Evolutionary conservation across 192 early-diverging fungal species (phyloP).

Genomic region (Umbelopsis isabellina): DNA sequence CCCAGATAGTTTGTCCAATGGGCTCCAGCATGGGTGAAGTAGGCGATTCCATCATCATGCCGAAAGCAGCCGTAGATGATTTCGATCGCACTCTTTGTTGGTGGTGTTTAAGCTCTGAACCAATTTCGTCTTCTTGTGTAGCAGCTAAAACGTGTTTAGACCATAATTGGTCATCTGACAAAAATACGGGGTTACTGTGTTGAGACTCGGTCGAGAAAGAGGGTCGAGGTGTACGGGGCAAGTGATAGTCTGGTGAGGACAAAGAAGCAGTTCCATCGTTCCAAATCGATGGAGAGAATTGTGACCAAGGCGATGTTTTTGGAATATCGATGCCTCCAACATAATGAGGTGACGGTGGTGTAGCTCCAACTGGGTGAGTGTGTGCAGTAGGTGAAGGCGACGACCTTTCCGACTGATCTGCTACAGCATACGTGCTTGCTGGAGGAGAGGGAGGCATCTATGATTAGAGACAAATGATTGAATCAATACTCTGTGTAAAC

Average conservation of each 20-base stretch:
- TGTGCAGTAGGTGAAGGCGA: conserved; percentile 9
- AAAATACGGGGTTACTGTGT: neutral
- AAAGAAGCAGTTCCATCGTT: conserved; percentile 1
- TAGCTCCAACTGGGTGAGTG: conserved; percentile 3
- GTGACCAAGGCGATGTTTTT: conserved; percentile 1
- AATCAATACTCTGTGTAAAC: neutral
- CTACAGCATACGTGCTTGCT: conserved; percentile 2
- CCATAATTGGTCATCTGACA: conserved; percentile 19
- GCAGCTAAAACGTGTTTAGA: conserved; percentile 15
- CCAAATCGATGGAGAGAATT: conserved; percentile 15
- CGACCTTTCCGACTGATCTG: conserved; percentile 11
- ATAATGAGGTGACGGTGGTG: conserved; percentile 12
- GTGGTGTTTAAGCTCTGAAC: neutral
- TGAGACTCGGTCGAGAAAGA: conserved; percentile 6
- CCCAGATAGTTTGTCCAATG: conserved; percentile 15
- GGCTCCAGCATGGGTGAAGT: neutral
- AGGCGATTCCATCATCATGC: conserved; percentile 12
- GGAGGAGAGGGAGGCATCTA: conserved; percentile 18
- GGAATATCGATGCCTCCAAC: conserved; percentile 14
- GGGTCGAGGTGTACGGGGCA: conserved; percentile 15
- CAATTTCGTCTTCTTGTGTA: conserved; percentile 5
- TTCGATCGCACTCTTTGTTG: neutral
- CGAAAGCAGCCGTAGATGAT: conserved; percentile 13
- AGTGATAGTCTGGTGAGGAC: conserved; percentile 7
- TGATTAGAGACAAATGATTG: neutral